Evolutionary conservation across 768 basidiomycete genomes (phyloP), one percentile per base, ranked within the genome.

Genomic region (Lepiota venenata): DNA sequence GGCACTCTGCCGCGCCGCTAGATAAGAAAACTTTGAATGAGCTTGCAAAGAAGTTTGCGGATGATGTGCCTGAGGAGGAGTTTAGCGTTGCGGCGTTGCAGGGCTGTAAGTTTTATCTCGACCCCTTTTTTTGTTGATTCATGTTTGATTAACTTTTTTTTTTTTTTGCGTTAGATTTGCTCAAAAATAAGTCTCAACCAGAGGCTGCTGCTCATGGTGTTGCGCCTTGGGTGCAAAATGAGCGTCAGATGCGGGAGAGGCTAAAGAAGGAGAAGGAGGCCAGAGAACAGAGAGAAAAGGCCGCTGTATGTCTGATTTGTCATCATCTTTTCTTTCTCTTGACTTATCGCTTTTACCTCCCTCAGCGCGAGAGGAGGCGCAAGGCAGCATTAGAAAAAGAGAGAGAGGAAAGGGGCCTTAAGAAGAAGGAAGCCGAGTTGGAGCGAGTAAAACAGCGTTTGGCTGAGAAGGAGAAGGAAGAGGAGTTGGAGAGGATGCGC

Each of bases 61-160:
- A 90, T 58, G 74, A 82, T 20, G 83, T 95, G 18, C 91, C 93
- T 0, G 88, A 92, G 36, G 85, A 87, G 38, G 88, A 90, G 71
- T 91, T 94, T 64, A 90, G 88, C 63, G 88, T 94, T 51, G 93
- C 93, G 16, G 87, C 91, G 53, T 74, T 97, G 50, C 93, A 95
- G 72, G 93, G 91, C 67, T 93, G 88, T 90, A 67, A 80, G 88
- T 84, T 35, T 63, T 32, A 48, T 52, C 48, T 35, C 27, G 47
- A 16, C 47, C n/a, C n/a, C 25, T 25, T 21, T n/a, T 22, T n/a
- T 25, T 16, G 16, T 1, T 50, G 25, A 25, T 4, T 50, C 8
- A 50, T 41, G 42, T 40, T n/a, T n/a, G n/a, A 3, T 4, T 16
- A 29, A 16, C 50, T 36, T 59, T 10, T 54, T 48, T 52, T n/a